Evolutionary conservation across 2,329 filamentous ascomycete genomes (phyloP).

Genomic region (Colletotrichum neosansevieriae): DNA sequence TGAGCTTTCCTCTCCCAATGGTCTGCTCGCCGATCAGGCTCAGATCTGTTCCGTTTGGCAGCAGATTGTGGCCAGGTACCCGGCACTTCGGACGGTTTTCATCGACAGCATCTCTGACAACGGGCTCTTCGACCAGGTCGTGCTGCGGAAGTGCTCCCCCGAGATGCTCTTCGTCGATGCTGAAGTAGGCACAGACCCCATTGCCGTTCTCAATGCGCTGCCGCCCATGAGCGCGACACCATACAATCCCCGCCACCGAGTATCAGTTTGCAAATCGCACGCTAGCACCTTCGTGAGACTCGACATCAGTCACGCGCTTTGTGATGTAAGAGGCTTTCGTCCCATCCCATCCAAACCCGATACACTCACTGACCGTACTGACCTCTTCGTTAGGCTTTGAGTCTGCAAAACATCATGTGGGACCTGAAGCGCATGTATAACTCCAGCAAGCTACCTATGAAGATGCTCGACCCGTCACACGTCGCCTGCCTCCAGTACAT

Average conservation of each 20-base stretch:
- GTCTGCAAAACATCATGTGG: conserved; percentile 59
- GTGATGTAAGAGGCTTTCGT: conserved; percentile 53
- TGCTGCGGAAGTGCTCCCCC: conserved; percentile 61
- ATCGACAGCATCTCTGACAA: conserved; percentile 62
- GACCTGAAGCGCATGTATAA: conserved; percentile 61
- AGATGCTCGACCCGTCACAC: conserved; percentile 50
- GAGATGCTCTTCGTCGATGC: conserved; percentile 67
- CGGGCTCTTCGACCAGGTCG: conserved; percentile 63
- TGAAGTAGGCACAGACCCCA: conserved; percentile 52
- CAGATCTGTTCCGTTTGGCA: conserved; percentile 64
- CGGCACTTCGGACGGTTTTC: conserved; percentile 63
- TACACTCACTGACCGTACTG: background rate
- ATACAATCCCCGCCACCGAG: conserved; percentile 60
- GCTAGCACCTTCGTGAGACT: conserved; percentile 61
- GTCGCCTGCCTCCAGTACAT: conserved; percentile 55
- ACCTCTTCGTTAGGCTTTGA: conserved; percentile 43
- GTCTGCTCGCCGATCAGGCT: conserved; percentile 54
- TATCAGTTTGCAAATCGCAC: conserved; percentile 61
- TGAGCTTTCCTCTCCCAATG: conserved; percentile 56
- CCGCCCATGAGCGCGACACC: conserved; percentile 53
- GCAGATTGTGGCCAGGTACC: conserved; percentile 58
- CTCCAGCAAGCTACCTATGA: conserved; percentile 51
- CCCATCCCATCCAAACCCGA: background rate
- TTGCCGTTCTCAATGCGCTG: conserved; percentile 55
- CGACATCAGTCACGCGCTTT: conserved; percentile 64